These are phyloP conservation scores for Penicillium egyptiacum DNA, from an alignment of 495 filamentous ascomycete species.

Conservation along the genomic window DNA sequence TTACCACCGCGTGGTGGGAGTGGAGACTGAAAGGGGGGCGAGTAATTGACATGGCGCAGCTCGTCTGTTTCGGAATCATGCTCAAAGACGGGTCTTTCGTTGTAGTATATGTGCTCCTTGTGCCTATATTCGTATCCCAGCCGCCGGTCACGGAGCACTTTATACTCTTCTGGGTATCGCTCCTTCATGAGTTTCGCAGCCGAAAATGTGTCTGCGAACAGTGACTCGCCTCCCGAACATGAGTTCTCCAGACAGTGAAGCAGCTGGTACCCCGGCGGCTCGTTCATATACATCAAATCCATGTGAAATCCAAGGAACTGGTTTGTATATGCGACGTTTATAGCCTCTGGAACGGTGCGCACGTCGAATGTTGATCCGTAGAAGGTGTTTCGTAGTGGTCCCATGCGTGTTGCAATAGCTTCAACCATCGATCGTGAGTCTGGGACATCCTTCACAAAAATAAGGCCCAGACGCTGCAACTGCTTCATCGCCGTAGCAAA, in stretches of 20 bases:
- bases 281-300: constrained; percentile 85
- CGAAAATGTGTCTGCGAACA: constrained; percentile 72
- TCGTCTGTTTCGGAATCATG: constrained; percentile 20
- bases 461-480: constrained; percentile 60
- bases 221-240: constrained; percentile 72
- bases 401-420: constrained; percentile 67
- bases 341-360: constrained; percentile 67
- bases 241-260: constrained; percentile 82
- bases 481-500: constrained; percentile 55
- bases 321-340: constrained; percentile 89
- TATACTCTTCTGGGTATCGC: constrained; percentile 24
- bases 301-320: constrained; percentile 81
- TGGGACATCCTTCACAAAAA: constrained; percentile 73
- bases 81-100: constrained; percentile 55
- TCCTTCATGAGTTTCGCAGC: constrained; percentile 54
- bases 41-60: constrained; percentile 60
- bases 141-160: constrained; percentile 40
- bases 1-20: constrained; percentile 26
- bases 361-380: constrained; percentile 93
- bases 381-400: constrained; percentile 75
- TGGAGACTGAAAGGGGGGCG: constrained; percentile 65
- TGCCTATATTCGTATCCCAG: constrained; percentile 69
- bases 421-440: constrained; percentile 61
- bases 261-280: constrained; percentile 77
- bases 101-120: constrained; percentile 60